These are phyloP conservation scores for Lophiostoma macrostomum DNA, from an alignment of 495 filamentous ascomycete genomes.

Conservation along the genomic window DNA sequence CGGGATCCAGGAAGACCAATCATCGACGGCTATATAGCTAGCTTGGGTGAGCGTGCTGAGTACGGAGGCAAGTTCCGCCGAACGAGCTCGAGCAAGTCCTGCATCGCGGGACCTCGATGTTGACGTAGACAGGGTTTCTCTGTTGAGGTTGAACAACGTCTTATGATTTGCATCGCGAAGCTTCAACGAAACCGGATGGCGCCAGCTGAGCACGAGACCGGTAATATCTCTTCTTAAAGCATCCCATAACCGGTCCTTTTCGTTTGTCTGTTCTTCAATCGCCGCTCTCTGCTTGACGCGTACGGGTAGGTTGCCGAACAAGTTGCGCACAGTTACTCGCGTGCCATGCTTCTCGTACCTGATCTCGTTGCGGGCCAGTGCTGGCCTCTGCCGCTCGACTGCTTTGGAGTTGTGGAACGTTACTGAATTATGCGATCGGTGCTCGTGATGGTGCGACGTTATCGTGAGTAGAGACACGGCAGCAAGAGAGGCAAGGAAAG, in stretches of 20 bases:
- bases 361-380: constrained; percentile 59
- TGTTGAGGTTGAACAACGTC: constrained; percentile 14
- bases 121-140: neutral
- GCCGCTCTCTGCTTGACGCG: constrained; percentile 78
- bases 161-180: constrained; percentile 41
- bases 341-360: constrained; percentile 66
- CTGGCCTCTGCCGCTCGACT: constrained; percentile 65
- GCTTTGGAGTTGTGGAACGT: constrained; percentile 68
- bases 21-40: constrained; percentile 53
- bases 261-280: constrained; percentile 46
- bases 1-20: constrained; percentile 60
- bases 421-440: constrained; percentile 66
- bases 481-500: constrained; percentile 74
- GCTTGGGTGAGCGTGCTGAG: constrained; percentile 62
- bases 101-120: neutral
- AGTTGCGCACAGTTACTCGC: constrained; percentile 71
- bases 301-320: constrained; percentile 96
- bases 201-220: constrained; percentile 66
- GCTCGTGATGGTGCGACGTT: constrained; percentile 65
- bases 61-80: constrained; percentile 7
- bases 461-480: constrained; percentile 75
- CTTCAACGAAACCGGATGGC: constrained; percentile 33
- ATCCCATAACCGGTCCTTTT: constrained; percentile 69
- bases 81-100: neutral
- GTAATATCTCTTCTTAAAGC: constrained; percentile 57